Base-by-base conservation (phyloP, 169 alveolate genomes). In the Plasmodium vivax region DNA sequence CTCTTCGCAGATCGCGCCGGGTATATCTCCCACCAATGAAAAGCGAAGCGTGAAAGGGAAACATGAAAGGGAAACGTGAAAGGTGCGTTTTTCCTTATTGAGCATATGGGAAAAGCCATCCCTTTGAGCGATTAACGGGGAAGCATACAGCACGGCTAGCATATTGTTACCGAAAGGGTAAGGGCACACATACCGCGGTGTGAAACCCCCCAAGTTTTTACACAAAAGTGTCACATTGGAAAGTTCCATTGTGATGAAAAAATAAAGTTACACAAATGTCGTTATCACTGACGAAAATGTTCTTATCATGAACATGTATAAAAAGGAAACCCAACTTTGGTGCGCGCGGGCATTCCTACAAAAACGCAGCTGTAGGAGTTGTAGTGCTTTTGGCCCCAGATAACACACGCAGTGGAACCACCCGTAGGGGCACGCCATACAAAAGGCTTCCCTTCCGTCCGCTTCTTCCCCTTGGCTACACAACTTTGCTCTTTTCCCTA, bases 401-500 rank as follows among this genome's bases (percentile, higher is more conserved):
- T 68, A 51, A 51, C 23, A 68, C 12, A 27, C 77, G 3, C 38
- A 68, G 9, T 5, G 77, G 43, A 3, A 19, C 43, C 77, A 30
- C 36, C 7, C n/a, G 7, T 27, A 68, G 14, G n/a, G 77, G 77
- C 12, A 68, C 43, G 38, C 8, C 38, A 68, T 68, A 68, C 27
- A 68, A 23, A 68, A 68, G 6, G 14, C 34, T 68, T 68, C 4
- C 9, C 77, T 2, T 2, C 77, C n/a, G n/a, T 5, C 38, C 77
- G 77, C 36, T 19, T 27, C 38, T 14, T 56, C 34, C 84, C 23
- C 45, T 19, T 45, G 41, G 10, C 36, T 83, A 68, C 51, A 68
- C n/a, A 85, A 43, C 36, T 90, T 90, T 90, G 83, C 91, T 90
- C 68, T 58, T 90, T 30, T 90, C 94, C 62, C 94, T 90, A 62